phyloP scores from a whole-genome alignment of 345 rosid genomes.

The Dovyalis caffra region DNA sequence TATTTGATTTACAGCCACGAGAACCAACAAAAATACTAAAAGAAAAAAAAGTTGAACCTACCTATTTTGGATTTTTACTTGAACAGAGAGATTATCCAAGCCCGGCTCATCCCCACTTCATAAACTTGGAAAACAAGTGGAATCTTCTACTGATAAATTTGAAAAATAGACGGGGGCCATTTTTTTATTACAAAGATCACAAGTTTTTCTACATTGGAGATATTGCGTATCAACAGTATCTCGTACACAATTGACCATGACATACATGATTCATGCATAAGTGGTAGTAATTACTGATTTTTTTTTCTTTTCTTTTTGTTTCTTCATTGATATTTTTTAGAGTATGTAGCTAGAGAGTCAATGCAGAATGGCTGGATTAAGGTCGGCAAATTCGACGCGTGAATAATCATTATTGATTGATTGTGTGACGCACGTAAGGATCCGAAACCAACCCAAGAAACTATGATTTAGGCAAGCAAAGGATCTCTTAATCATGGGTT shows the following conservation, averaged over 20 bases:
- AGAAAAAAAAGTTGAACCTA: not conserved
- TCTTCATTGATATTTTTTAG: too few species aligned
- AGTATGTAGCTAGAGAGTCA: not conserved
- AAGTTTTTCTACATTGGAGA: not conserved
- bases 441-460: slow-evolving; percentile 6
- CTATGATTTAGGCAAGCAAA: slow-evolving; percentile 17
- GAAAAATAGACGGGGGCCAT: not conserved
- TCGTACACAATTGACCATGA: not conserved
- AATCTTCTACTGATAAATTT: not conserved
- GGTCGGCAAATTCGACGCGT: slow-evolving; percentile 36
- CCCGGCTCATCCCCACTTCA: not conserved
- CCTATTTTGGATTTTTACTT: too few species aligned
- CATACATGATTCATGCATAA: not conserved
- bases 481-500: slow-evolving; percentile 21
- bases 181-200: not conserved
- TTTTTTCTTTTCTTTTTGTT: too few species aligned
- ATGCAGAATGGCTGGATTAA: slow-evolving; percentile 24
- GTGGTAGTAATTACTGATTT: not conserved
- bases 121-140: not conserved
- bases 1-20: not conserved
- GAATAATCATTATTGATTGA: slow-evolving; percentile 9
- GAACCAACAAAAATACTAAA: not conserved
- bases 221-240: not conserved
- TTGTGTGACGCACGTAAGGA: slow-evolving; percentile 36
- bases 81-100: too few species aligned